Base-by-base conservation (phyloP, 2,329 filamentous ascomycete genomes). In the Sporothrix humicola region DNA sequence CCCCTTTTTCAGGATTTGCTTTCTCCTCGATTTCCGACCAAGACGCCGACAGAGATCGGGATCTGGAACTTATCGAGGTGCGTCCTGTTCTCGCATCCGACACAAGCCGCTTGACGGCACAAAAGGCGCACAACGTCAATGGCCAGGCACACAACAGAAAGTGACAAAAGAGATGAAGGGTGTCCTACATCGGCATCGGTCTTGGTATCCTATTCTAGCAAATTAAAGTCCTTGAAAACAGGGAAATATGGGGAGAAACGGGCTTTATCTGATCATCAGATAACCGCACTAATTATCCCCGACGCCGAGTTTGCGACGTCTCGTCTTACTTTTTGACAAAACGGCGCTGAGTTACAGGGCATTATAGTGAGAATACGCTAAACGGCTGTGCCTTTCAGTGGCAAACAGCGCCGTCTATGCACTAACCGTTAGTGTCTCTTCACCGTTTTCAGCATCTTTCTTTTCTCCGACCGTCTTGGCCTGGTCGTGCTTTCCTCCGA, bases 111-210 rank as follows among this genome's bases (percentile, higher is more conserved):
- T n/a, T 4, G 20, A 20, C 46, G 17, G 23, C 23, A 69, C 10
- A 42, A 20, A 20, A 54, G 26, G 23, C 66, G 42, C 59, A 44
- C 10, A 20, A 9, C 3, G 58, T 42, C n/a, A n/a, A 61, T 10
- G 17, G 15, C 42, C 7, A 44, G 12, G 17, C 3, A 37, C 9
- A 20, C 12, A 20, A 52, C 23, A 26, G 9, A 37, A 44, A 12
- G 7, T 42, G 23, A 37, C 56, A 13, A 13, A 26, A 2, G 4
- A 65, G 37, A 46, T 7, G n/a, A 48, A 48, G 44, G 42, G 42
- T 48, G 66, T 42, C 66, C 48, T 48, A 17, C 48, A 69, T 69
- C 66, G 66, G 66, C 66, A 42, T 69, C 66, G 66, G 65, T n/a
- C 46, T 63, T 63, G 20, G 17, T 44, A 13, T 13, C 13, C 46